phyloP scores from a whole-genome alignment of 1,139 yeast species.

The Pichia sp. region DNA sequence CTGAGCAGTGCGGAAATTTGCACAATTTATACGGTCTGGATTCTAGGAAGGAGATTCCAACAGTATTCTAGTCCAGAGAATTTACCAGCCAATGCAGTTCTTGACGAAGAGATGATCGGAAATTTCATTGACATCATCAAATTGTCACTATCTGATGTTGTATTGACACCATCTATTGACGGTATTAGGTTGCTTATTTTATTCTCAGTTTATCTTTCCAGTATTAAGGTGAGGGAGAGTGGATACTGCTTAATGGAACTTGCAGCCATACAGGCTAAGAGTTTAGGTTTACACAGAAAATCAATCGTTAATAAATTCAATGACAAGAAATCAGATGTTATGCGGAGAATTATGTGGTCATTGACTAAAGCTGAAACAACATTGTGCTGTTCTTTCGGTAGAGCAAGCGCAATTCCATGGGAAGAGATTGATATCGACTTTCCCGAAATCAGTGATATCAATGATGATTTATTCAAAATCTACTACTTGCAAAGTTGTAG shows the following conservation, averaged over 20 bases:
- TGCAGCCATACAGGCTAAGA: constrained; percentile 37
- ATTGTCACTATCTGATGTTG: constrained; percentile 34
- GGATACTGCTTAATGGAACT: constrained; percentile 38
- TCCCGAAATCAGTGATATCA: constrained; percentile 24
- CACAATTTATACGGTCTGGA: constrained; percentile 37
- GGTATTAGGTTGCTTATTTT: constrained; percentile 37
- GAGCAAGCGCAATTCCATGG: constrained; percentile 34
- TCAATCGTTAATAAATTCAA: constrained; percentile 28
- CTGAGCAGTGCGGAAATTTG: constrained; percentile 31
- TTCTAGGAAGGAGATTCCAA: constrained; percentile 31
- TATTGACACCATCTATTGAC: constrained; percentile 34
- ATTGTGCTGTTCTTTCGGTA: constrained; percentile 34
- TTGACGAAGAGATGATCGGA: constrained; percentile 23
- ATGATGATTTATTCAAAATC: constrained; percentile 27
- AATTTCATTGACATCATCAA: constrained; percentile 33
- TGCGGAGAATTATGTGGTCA: constrained; percentile 33
- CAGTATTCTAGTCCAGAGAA: constrained; percentile 21
- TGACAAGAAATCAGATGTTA: constrained; percentile 28
- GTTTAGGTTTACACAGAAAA: constrained; percentile 38
- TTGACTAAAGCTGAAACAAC: constrained; percentile 32
- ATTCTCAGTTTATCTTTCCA: constrained; percentile 35
- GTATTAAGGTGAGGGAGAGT: constrained; percentile 38
- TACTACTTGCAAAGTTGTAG: constrained; percentile 29
- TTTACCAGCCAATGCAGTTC: constrained; percentile 17
- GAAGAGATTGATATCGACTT: constrained; percentile 32